These are phyloP conservation scores for Omphalotus guepiniiformis DNA, from an alignment of 768 basidiomycete species.

Conservation along the genomic window DNA sequence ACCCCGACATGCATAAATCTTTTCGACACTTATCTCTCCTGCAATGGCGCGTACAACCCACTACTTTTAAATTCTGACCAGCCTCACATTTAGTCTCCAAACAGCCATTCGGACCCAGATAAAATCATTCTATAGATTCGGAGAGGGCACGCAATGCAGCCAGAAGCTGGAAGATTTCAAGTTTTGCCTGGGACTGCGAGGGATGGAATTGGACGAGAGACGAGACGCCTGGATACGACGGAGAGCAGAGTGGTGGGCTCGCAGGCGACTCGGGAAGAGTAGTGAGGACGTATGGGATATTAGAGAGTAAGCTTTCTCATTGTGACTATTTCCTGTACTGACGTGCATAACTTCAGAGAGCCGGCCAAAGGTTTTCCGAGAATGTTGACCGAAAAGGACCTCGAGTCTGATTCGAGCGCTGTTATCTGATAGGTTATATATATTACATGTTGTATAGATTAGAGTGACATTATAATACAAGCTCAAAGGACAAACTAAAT, in stretches of 20 bases:
- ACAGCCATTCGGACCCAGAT: constrained; percentile 77
- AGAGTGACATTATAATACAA: too few relatives aligned
- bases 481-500: too few relatives aligned
- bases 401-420: too few relatives aligned
- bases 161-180: constrained; percentile 90
- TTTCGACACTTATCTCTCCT: constrained; percentile 68
- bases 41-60: constrained; percentile 47
- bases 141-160: constrained; percentile 63
- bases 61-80: background rate
- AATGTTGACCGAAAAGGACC: background rate
- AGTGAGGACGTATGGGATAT: constrained; percentile 96
- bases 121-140: constrained; percentile 83
- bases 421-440: too few relatives aligned
- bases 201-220: constrained; percentile 69
- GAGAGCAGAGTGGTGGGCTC: constrained; percentile 94
- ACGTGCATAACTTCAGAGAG: background rate
- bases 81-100: constrained; percentile 6
- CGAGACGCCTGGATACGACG: constrained; percentile 81
- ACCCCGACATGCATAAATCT: constrained; percentile 78
- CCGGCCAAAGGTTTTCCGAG: constrained; percentile 2
- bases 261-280: constrained; percentile 66
- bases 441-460: too few relatives aligned
- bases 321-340: too few relatives aligned
- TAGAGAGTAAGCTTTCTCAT: constrained; percentile 56
- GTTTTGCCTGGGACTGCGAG: constrained; percentile 85